phyloP scores from a whole-genome alignment of 2,329 filamentous ascomycete genomes.

The Stromatinia cepivora region DNA sequence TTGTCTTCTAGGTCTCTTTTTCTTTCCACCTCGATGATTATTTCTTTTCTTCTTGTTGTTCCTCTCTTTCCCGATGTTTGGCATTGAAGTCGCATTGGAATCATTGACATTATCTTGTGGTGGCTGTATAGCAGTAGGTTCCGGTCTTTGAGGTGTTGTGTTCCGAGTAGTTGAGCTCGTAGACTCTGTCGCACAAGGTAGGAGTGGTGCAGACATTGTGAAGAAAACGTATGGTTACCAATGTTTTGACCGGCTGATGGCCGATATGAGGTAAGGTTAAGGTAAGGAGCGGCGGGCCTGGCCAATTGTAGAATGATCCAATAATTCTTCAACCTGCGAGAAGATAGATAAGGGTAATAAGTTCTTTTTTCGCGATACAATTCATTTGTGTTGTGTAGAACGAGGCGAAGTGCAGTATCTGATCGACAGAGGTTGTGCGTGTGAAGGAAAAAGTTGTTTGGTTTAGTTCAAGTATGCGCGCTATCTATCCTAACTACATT shows the following conservation, averaged over 20 bases:
- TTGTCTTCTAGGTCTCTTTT: constrained; percentile 72
- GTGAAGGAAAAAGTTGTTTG: neutral
- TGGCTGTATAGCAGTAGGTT: constrained; percentile 34
- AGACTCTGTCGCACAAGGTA: constrained; percentile 25
- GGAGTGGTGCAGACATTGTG: constrained; percentile 32
- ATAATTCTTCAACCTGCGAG: neutral
- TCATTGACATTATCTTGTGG: constrained; percentile 21
- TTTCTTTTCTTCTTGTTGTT: constrained; percentile 63
- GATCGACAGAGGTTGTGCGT: neutral
- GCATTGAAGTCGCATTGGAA: constrained; percentile 31
- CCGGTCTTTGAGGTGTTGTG: constrained; percentile 30
- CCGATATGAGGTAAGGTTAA: neutral
- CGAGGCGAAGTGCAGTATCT: neutral
- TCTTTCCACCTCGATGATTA: constrained; percentile 74
- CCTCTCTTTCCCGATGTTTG: constrained; percentile 22
- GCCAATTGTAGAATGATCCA: constrained; percentile 1
- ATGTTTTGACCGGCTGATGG: neutral
- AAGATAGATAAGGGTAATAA: constrained; percentile 11
- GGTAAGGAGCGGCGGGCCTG: neutral
- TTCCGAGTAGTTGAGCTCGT: constrained; percentile 25
- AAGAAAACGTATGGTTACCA: neutral
- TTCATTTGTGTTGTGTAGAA: neutral
- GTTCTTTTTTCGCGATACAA: constrained; percentile 10
- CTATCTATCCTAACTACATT: too few relatives aligned
- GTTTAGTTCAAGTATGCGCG: too few relatives aligned